Evolutionary conservation across 768 basidiomycete species (phyloP).

Genomic region (Russula olivacea): DNA sequence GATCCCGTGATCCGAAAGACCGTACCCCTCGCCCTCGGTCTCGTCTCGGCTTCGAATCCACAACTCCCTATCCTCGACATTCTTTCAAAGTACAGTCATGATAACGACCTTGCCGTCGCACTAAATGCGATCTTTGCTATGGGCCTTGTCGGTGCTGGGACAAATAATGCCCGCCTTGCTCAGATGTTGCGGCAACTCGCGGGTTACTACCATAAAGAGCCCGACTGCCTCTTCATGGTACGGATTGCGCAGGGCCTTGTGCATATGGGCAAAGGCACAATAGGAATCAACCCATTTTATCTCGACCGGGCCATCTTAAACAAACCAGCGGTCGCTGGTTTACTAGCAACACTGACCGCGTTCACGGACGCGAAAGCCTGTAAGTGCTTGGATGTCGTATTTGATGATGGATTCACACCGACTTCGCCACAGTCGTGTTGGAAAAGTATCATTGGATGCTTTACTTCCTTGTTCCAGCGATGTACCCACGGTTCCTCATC

Average conservation of each 20-base stretch:
- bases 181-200: conserved; percentile 97
- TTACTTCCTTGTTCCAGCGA: conserved; percentile 90
- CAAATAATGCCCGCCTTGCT: conserved; percentile 95
- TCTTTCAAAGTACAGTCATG: conserved; percentile 97
- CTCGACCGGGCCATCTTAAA: conserved; percentile 87
- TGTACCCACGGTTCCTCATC: conserved; percentile 98
- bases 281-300: conserved; percentile 96
- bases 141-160: conserved; percentile 96
- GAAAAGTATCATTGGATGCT: conserved; percentile 99
- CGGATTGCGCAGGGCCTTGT: conserved; percentile 93
- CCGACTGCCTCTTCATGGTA: conserved; percentile 94
- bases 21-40: conserved; percentile 90
- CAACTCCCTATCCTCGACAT: conserved; percentile 93
- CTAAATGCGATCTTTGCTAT: conserved; percentile 97
- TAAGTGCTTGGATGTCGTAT: conserved; percentile 41
- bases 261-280: conserved; percentile 99
- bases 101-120: conserved; percentile 95
- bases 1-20: conserved; percentile 88
- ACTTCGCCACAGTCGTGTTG: conserved; percentile 60
- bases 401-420: neutral
- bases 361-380: conserved; percentile 93
- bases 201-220: conserved; percentile 97
- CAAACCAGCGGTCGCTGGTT: conserved; percentile 80
- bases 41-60: conserved; percentile 94
- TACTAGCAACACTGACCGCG: conserved; percentile 81